Evolutionary conservation across 805 yeast species (phyloP).

Genomic region (Cyberlindnera mississippiensis): DNA sequence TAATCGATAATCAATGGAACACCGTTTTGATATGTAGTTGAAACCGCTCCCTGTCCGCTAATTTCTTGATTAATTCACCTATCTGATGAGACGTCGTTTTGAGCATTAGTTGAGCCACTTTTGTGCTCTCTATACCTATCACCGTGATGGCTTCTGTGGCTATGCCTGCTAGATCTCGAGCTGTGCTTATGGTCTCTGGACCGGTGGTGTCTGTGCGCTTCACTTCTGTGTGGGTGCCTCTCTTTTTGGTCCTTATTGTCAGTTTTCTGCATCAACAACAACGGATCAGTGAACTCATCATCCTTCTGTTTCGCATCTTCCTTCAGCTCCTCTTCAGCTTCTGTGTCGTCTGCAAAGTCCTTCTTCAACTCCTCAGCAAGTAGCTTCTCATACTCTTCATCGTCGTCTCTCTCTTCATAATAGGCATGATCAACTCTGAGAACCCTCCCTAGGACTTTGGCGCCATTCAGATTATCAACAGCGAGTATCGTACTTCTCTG

Average conservation of each 20-base stretch:
- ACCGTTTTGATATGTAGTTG: too few relatives aligned
- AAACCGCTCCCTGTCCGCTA: too few relatives aligned
- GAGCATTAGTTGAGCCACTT: too few relatives aligned
- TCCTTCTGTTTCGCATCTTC: conserved; percentile 6
- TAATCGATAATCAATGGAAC: too few relatives aligned
- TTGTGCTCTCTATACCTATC: too few relatives aligned
- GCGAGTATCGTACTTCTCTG: conserved; percentile 79
- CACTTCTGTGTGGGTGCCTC: conserved; percentile 3
- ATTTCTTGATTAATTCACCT: too few relatives aligned
- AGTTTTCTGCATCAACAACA: conserved; percentile 19
- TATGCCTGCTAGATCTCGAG: neutral
- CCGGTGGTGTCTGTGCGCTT: conserved; percentile 1
- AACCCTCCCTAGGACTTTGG: conserved; percentile 43
- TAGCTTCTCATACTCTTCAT: conserved; percentile 42
- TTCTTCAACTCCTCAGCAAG: conserved; percentile 30
- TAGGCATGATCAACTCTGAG: conserved; percentile 70
- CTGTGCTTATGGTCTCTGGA: neutral
- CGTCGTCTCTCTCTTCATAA: conserved; percentile 51
- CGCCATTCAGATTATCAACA: conserved; percentile 83
- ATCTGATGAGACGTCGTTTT: too few relatives aligned
- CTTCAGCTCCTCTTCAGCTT: conserved; percentile 6
- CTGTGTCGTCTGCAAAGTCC: conserved; percentile 22
- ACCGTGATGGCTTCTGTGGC: too few relatives aligned
- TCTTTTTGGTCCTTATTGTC: neutral
- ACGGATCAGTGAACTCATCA: conserved; percentile 27